phyloP scores from a whole-genome alignment of 768 basidiomycete species.

The Leccinum broughii region DNA sequence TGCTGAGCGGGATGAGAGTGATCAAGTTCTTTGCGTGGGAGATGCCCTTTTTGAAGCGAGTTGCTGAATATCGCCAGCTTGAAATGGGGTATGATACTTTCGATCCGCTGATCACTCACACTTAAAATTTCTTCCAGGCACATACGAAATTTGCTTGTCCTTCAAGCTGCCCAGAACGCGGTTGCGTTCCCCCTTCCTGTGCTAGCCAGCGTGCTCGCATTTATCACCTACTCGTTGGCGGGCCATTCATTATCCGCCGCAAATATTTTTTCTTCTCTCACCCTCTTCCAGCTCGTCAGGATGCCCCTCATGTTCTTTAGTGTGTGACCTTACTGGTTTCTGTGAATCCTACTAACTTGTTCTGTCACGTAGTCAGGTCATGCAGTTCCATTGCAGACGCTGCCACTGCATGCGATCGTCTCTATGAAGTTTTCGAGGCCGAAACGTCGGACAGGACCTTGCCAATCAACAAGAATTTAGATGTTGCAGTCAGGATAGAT shows the following conservation, averaged over 20 bases:
- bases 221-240: slow-evolving; percentile 73
- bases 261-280: slow-evolving; percentile 22
- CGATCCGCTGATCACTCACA: slow-evolving; percentile 4
- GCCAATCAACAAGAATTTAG: too few species aligned
- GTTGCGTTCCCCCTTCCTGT: slow-evolving; percentile 72
- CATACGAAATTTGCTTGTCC: slow-evolving; percentile 63
- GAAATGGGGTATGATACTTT: slow-evolving; percentile 58
- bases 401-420: too few species aligned
- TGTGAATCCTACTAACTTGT: too few species aligned
- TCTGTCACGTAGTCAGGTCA: too few species aligned
- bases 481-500: too few species aligned
- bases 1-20: slow-evolving; percentile 44
- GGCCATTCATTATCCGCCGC: slow-evolving; percentile 71
- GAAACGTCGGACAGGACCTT: too few species aligned
- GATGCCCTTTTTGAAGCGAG: slow-evolving; percentile 70
- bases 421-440: too few species aligned
- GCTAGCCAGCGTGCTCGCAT: slow-evolving; percentile 75
- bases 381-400: too few species aligned
- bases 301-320: too few species aligned
- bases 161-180: slow-evolving; percentile 66
- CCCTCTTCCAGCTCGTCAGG: too few species aligned
- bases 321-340: too few species aligned
- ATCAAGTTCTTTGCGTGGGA: slow-evolving; percentile 96
- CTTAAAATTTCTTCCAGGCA: slow-evolving; percentile 39
- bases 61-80: slow-evolving; percentile 65